phyloP scores from a whole-genome alignment of 129 eudicot species.

The Ambrosia trifida region DNA sequence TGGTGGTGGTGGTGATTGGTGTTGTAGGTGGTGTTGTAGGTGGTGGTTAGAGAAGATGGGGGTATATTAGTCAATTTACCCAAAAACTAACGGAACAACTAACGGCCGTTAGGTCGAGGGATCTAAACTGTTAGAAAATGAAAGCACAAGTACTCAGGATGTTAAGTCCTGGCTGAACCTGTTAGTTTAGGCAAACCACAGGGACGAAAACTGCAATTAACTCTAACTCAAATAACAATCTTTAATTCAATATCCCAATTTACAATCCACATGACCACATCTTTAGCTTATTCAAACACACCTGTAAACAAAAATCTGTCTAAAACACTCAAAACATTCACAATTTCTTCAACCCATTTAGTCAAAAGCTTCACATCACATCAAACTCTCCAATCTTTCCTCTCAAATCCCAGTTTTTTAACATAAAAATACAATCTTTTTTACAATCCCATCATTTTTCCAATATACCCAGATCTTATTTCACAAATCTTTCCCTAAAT shows the following conservation, averaged over 20 bases:
- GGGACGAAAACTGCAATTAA: too few species aligned
- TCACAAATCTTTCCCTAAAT: slow-evolving; percentile 29
- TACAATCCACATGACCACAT: slow-evolving; percentile 3
- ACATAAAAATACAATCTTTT: slow-evolving; percentile 5
- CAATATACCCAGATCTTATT: slow-evolving; percentile 38
- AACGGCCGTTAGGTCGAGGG: too few species aligned
- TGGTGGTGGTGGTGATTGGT: too few species aligned
- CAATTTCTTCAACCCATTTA: neutral
- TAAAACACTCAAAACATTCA: neutral
- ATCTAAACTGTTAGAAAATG: too few species aligned
- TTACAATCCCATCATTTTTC: slow-evolving; percentile 25
- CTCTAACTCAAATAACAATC: neutral
- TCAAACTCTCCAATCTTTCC: neutral
- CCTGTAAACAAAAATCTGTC: neutral
- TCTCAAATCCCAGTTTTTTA: slow-evolving; percentile 22
- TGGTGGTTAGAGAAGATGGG: too few species aligned
- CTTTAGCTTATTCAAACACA: neutral
- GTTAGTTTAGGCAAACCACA: too few species aligned
- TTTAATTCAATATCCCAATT: neutral
- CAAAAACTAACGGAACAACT: too few species aligned
- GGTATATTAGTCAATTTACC: too few species aligned
- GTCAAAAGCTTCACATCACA: slow-evolving; percentile 6
- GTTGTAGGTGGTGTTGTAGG: too few species aligned
- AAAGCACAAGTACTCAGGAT: too few species aligned
- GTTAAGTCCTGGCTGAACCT: too few species aligned